phyloP scores from a whole-genome alignment of 345 rosid species.

The Eucalyptus regnans region DNA sequence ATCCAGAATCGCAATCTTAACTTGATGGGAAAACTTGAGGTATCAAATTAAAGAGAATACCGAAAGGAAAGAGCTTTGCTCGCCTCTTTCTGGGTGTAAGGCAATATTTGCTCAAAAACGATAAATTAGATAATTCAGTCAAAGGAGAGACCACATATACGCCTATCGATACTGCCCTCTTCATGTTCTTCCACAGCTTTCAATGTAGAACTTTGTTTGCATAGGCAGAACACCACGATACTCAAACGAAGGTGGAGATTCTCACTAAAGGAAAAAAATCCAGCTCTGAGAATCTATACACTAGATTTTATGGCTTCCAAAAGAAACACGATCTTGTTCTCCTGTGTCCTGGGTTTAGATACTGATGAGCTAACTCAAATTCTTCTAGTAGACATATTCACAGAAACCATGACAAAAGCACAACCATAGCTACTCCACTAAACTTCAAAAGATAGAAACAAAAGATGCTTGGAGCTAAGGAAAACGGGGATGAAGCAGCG shows the following conservation, averaged over 20 bases:
- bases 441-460: not conserved
- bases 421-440: slow-evolving; percentile 16
- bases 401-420: not conserved
- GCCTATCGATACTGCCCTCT: not conserved
- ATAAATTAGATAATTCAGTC: not conserved
- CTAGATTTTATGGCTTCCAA: not conserved
- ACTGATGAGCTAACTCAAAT: not conserved
- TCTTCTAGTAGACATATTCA: not conserved
- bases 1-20: not conserved
- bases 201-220: not conserved
- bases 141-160: not conserved
- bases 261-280: not conserved
- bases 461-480: not conserved
- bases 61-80: not conserved
- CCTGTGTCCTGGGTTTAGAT: not conserved
- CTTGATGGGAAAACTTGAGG: not conserved
- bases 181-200: not conserved
- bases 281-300: slow-evolving; percentile 10
- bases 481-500: not conserved
- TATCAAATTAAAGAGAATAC: not conserved
- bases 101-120: not conserved
- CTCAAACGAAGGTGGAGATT: not conserved
- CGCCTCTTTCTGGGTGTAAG: not conserved
- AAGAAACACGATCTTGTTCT: not conserved
- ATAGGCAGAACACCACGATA: not conserved